Evolutionary conservation across 23 red algal species (phyloP).

Genomic region (Gracilaria domingensis): DNA sequence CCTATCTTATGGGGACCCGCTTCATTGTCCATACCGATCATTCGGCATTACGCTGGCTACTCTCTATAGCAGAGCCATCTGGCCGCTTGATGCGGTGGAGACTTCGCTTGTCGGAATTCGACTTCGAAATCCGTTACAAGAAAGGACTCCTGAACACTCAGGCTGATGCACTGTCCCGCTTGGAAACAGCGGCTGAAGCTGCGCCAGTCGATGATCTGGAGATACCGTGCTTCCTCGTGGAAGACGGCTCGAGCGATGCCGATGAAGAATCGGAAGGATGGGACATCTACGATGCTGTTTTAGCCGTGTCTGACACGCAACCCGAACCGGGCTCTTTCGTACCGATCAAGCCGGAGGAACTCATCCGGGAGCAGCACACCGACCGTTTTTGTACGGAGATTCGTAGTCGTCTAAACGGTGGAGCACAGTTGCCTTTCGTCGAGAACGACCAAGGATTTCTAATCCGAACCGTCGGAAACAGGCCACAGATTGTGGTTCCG

Average conservation of each 20-base stretch:
- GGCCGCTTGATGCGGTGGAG: constrained; percentile 50
- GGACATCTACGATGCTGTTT: constrained; percentile 16
- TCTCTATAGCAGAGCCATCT: not conserved
- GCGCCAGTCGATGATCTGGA: not conserved
- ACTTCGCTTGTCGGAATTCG: constrained; percentile 20
- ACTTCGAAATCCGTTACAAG: constrained; percentile 17
- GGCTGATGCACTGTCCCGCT: constrained; percentile 21
- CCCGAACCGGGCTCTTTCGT: not conserved
- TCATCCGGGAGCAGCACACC: not conserved
- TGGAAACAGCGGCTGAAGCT: constrained; percentile 16
- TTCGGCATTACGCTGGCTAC: constrained; percentile 29
- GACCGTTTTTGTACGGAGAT: constrained; percentile 2
- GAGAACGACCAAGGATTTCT: constrained; percentile 8
- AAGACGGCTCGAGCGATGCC: not conserved
- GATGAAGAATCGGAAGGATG: not conserved
- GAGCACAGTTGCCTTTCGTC: constrained; percentile 5
- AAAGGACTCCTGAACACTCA: constrained; percentile 28
- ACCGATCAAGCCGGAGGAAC: constrained; percentile 7
- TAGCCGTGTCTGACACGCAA: not conserved
- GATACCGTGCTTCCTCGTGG: constrained; percentile 33
- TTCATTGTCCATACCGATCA: constrained; percentile 36
- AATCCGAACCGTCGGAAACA: not conserved
- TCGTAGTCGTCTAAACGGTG: constrained; percentile 19
- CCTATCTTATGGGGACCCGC: constrained; percentile 25
- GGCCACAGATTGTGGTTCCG: constrained; percentile 24